Percentiles rank a stretch among this genome's conserved stretches.
Conservation (phyloP, 108 stramenopile genomes). For the Cyclotella baltica region DNA sequence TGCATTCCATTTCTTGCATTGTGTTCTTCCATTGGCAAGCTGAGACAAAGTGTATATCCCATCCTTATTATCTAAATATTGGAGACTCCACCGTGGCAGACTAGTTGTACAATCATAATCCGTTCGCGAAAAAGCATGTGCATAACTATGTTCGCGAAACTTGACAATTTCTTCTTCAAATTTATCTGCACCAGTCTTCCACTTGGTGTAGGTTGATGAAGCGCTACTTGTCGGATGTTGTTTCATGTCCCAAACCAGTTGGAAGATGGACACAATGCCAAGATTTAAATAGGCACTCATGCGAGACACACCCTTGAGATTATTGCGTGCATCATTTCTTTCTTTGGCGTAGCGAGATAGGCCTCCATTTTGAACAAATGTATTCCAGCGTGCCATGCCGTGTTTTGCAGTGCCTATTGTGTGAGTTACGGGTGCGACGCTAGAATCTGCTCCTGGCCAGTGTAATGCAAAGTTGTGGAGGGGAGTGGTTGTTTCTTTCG, state of each 20-base stretch:
- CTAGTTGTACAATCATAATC: slow-evolving; percentile 42
- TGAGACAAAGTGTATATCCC: slow-evolving; percentile 18
- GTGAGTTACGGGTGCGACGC: slow-evolving; percentile 63
- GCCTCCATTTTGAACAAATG: slow-evolving; percentile 48
- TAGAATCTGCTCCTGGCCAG: slow-evolving; percentile 63
- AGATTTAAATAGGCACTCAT: slow-evolving; percentile 75
- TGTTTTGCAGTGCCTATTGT: slow-evolving; percentile 60
- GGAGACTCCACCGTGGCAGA: slow-evolving; percentile 57
- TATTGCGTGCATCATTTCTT: slow-evolving; percentile 51
- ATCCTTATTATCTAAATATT: slow-evolving; percentile 5
- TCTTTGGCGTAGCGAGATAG: slow-evolving; percentile 58
- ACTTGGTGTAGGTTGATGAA: background rate
- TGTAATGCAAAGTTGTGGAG: slow-evolving; percentile 44
- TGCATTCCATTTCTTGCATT: slow-evolving; percentile 66
- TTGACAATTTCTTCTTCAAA: slow-evolving; percentile 76
- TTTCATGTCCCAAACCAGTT: slow-evolving; percentile 59
- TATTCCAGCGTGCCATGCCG: slow-evolving; percentile 62
- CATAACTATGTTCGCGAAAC: slow-evolving; percentile 75
- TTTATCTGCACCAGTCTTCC: slow-evolving; percentile 54
- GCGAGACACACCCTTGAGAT: slow-evolving; percentile 65
- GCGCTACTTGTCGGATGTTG: slow-evolving; percentile 10
- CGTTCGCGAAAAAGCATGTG: slow-evolving; percentile 55
- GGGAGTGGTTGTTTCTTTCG: background rate
- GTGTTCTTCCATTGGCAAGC: slow-evolving; percentile 32
- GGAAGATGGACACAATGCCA: slow-evolving; percentile 70